Conservation (phyloP, 2,329 filamentous ascomycete genomes). For the Xylaria sp. region DNA sequence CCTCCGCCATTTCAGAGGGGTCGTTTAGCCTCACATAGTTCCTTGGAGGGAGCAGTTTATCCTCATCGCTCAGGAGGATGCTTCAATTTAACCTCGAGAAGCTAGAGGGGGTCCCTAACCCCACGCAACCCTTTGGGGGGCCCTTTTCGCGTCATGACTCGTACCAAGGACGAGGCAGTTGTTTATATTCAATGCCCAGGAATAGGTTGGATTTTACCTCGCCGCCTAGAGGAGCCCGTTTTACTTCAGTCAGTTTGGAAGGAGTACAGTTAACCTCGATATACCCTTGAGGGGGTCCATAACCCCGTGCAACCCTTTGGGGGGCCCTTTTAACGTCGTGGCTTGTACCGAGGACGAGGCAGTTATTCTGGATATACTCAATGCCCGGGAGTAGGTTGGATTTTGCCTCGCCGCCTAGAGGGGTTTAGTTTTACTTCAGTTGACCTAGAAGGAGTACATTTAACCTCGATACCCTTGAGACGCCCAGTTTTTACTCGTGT, state of each 20-base stretch:
- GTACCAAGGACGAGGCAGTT: not conserved
- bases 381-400: not conserved
- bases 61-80: not conserved
- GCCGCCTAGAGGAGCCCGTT: not conserved
- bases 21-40: not conserved
- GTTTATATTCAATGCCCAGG: not conserved
- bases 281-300: conserved; percentile 2
- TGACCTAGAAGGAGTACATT: conserved; percentile 9
- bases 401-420: conserved; percentile 8
- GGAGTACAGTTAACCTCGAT: conserved; percentile 18
- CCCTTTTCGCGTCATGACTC: not conserved
- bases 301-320: not conserved
- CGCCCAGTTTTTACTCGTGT: not conserved
- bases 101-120: not conserved
- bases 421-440: conserved; percentile 5
- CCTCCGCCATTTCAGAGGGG: not conserved
- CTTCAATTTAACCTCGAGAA: not conserved
- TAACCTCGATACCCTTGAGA: conserved; percentile 12
- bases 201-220: conserved; percentile 9
- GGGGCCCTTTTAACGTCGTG: not conserved
- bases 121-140: not conserved
- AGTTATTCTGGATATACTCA: not conserved
- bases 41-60: not conserved
- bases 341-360: not conserved
- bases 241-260: conserved; percentile 8